Base-by-base conservation (phyloP, 2,329 filamentous ascomycete species). In the Ascochyta viciae-villosae region DNA sequence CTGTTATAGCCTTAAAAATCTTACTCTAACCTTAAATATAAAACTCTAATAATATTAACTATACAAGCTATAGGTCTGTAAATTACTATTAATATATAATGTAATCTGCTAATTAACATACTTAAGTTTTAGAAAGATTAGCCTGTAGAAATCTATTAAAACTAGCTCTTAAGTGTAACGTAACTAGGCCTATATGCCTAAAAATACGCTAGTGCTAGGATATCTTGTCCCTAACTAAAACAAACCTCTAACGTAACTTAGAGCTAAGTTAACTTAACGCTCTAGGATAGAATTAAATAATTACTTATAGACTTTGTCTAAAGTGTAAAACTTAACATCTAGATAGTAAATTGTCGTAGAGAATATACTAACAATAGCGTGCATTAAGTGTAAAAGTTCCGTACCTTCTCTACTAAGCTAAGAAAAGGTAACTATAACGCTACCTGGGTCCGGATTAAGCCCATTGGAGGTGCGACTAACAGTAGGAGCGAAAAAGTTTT, bases 11-110 rank as follows among this genome's bases (percentile, higher is more conserved):
- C 1, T 48, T 48, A 49, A 24, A 40, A 49, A 33, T 8, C 24
- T 42, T 24, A 50, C 47, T n/a, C 38, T 42, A 41, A 50, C 38
- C n/a, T 15, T 42, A 42, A 50, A 50, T 42, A 50, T 35, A 42
- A 50, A 50, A 50, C 47, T 26, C 37, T 50, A 50, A 50, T 12
- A 42, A 5, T 34, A 41, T 42, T 50, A 50, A 50, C 38, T 33
- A 43, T 27, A 43, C 24, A 12, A 31, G 7, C 26, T 43, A 43
- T 27, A 34, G 26, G 13, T 8, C 15, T 38, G 16, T 9, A 38
- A 16, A 22, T 23, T 27, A 47, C 23, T 38, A 15, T 35, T 7
- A 47, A 27, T 15, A 15, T 29, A 10, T 15, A 47, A 29, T 33
- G 37, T 27, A 29, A 38, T 9, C 31, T 26, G n/a, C 33, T 47